These are phyloP conservation scores for Silene uniflora DNA, from an alignment of 148 eudicot species.

Conservation along the genomic window DNA sequence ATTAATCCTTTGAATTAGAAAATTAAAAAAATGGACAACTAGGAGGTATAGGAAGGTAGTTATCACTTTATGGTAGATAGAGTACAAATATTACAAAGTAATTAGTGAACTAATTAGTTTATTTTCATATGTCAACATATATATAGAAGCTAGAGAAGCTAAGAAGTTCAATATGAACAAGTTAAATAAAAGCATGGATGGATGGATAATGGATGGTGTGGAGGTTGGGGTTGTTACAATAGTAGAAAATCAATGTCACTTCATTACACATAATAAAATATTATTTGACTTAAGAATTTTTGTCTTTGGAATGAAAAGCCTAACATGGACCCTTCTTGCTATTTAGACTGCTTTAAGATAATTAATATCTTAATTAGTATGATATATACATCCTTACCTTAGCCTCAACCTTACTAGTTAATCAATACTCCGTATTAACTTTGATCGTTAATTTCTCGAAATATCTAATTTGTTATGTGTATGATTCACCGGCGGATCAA, in stretches of 20 bases:
- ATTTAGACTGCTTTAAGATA: too few species aligned
- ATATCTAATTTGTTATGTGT: too few species aligned
- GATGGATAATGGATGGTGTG: slow-evolving; percentile 17
- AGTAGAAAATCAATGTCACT: slow-evolving; percentile 15
- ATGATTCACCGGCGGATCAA: too few species aligned
- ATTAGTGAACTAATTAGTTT: background rate
- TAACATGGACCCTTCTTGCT: slow-evolving; percentile 7
- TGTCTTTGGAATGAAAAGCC: background rate
- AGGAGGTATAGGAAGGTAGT: too few species aligned
- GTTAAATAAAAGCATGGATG: slow-evolving; percentile 7
- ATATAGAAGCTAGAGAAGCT: slow-evolving; percentile 27
- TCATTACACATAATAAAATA: slow-evolving; percentile 1
- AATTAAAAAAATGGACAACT: too few species aligned
- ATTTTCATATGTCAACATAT: background rate
- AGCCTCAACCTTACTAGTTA: too few species aligned
- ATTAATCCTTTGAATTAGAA: too few species aligned
- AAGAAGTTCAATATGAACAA: slow-evolving; percentile 28
- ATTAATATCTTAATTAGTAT: too few species aligned
- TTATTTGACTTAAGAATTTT: slow-evolving; percentile 12
- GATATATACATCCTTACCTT: too few species aligned
- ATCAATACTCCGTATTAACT: too few species aligned
- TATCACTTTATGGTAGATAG: slow-evolving; percentile 6
- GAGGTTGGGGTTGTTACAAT: slow-evolving; percentile 30
- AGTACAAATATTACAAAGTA: background rate
- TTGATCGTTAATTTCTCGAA: too few species aligned